Evolutionary conservation across 164 flowering plant species (phyloP).

Genomic region (Buxus sempervirens): DNA sequence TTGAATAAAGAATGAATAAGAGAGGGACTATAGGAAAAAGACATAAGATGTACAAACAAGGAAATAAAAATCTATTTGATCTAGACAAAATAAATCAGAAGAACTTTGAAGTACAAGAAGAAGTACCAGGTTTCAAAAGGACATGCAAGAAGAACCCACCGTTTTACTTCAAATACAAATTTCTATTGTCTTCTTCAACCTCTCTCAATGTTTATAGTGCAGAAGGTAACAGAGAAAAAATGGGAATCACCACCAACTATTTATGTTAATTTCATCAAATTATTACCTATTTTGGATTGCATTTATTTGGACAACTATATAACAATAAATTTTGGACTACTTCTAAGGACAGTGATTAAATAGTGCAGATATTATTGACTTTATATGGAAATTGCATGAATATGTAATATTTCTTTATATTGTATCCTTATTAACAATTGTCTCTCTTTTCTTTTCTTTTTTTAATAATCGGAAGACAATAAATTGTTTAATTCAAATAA

Average conservation of each 20-base stretch:
- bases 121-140: not conserved
- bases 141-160: conserved; percentile 5
- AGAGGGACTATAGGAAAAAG: not conserved
- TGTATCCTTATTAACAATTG: no score
- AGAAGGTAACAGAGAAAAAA: not conserved
- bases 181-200: not conserved
- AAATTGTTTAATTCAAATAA: no score
- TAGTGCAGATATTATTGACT: not conserved
- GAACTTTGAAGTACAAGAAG: not conserved
- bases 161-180: not conserved
- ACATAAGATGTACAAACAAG: not conserved
- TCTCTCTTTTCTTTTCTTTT: no score
- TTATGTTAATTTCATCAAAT: not conserved
- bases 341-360: conserved; percentile 3
- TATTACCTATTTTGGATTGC: not conserved
- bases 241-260: conserved; percentile 21
- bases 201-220: conserved; percentile 2
- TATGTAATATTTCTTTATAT: no score
- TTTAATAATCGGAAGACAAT: no score
- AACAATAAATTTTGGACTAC: not conserved
- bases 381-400: no score
- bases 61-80: not conserved
- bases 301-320: conserved; percentile 2
- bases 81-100: not conserved
- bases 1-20: not conserved